A percentile compares a stretch with the other conserved stretches of the same genome.
Evolutionary conservation across 78 protist species (phyloP).

Genomic region (Dictyostelium citrinum): DNA sequence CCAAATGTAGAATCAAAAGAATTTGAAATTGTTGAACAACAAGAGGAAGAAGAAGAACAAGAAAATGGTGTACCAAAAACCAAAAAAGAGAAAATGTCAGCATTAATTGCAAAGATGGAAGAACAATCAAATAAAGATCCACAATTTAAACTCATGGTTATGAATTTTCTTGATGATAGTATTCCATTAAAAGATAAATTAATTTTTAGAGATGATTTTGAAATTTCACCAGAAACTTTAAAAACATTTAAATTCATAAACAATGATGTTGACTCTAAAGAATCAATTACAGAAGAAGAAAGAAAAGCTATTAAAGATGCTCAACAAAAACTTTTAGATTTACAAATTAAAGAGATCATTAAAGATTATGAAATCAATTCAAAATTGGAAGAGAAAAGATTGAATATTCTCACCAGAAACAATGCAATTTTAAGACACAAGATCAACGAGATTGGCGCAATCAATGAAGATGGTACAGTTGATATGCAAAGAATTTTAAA

Average conservation of each 20-base stretch:
- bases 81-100: not conserved
- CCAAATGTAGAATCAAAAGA: not conserved
- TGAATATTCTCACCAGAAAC: not conserved
- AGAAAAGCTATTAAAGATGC: not conserved
- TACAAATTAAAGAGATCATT: not conserved
- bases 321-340: not conserved
- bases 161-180: not conserved
- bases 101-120: not conserved
- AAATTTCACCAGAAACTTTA: not conserved
- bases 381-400: not conserved
- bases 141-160: not conserved
- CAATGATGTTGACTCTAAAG: no score
- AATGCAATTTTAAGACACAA: not conserved
- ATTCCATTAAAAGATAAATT: conserved; percentile 4
- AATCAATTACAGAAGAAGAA: not conserved
- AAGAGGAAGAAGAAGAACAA: no score
- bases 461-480: not conserved
- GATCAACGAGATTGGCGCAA: not conserved
- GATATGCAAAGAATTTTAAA: not conserved
- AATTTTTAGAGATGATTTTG: not conserved
- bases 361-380: not conserved
- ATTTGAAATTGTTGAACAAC: not conserved
- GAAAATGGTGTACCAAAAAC: no score
- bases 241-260: not conserved
- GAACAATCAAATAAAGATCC: not conserved